Base-by-base conservation (phyloP, 208 protist genomes). In the Leptomonas seymouri region DNA sequence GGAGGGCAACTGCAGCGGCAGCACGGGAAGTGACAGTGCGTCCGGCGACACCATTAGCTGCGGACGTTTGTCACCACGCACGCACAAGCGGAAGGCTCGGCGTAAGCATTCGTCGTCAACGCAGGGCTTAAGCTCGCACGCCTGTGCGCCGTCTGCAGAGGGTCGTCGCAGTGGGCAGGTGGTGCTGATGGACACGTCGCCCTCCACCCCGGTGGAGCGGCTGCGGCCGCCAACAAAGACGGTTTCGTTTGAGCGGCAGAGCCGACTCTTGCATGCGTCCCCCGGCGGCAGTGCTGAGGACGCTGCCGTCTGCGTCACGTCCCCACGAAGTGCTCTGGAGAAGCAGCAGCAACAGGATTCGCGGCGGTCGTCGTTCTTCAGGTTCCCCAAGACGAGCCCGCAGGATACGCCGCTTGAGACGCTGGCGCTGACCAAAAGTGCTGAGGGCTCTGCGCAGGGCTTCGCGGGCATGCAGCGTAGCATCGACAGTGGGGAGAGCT, bases 91-190 rank as follows among this genome's bases (percentile, higher is more conserved):
- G 9, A n/a, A 30, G 8, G 8, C n/a, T 16, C 59, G 41, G 59
- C 42, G 44, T 41, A 39, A 39, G 58, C 58, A 49, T 39, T 53
- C 58, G 21, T 53, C 58, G 44, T 25, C 41, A 27, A 23, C 58
- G 20, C 41, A 64, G 34, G 45, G 39, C 15, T 25, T 42, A 2
- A 41, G 14, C 27, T 15, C 6, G 20, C 28, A 21, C 28, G 21
- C 58, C 14, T 30, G 58, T 21, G 58, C 34, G 4, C 36, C 59
- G 8, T 65, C 59, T 0, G 44, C 59, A 8, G 59, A 65, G 44
- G 20, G 59, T n/a, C 61, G 48, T 21, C 46, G 61, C 9, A 67
- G 4, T 2, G 61, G 61, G 20, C 61, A 67, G 61, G 61, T 67
- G 45, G 61, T 67, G 23, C 48, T 67, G 34, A 48, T 67, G 61